These are phyloP conservation scores for Arthrobotrys sphaeroides DNA, from an alignment of 2,329 filamentous ascomycete species.

Conservation along the genomic window DNA sequence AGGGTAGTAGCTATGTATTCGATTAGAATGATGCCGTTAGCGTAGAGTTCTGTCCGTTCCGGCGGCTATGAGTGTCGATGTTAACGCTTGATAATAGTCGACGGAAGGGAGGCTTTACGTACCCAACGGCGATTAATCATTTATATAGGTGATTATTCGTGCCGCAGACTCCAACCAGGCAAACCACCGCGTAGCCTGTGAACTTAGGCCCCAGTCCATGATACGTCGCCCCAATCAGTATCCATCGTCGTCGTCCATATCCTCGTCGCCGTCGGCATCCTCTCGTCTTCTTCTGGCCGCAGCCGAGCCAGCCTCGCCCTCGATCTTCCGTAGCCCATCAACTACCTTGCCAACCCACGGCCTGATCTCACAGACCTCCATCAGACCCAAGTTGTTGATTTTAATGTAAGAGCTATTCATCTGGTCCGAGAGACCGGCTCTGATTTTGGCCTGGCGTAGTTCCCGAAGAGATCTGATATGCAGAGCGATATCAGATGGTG, in stretches of 20 bases:
- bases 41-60: too few relatives aligned
- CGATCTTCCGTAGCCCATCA: constrained; percentile 85
- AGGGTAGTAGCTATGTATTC: too few relatives aligned
- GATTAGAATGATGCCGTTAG: too few relatives aligned
- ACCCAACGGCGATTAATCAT: too few relatives aligned
- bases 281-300: constrained; percentile 34
- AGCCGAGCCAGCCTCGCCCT: constrained; percentile 61
- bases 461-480: constrained; percentile 77
- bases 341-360: constrained; percentile 86
- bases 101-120: too few relatives aligned
- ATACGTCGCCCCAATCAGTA: background rate
- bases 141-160: too few relatives aligned
- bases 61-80: too few relatives aligned
- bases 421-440: constrained; percentile 75
- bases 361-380: constrained; percentile 89
- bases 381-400: constrained; percentile 83
- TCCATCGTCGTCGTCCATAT: constrained; percentile 33
- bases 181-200: too few relatives aligned
- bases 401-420: constrained; percentile 53
- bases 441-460: constrained; percentile 87
- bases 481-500: constrained; percentile 39
- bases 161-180: too few relatives aligned
- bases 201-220: too few relatives aligned
- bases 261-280: constrained; percentile 38
- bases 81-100: too few relatives aligned